phyloP scores from a whole-genome alignment of 2,329 filamentous ascomycete species.

The Alternaria solani region DNA sequence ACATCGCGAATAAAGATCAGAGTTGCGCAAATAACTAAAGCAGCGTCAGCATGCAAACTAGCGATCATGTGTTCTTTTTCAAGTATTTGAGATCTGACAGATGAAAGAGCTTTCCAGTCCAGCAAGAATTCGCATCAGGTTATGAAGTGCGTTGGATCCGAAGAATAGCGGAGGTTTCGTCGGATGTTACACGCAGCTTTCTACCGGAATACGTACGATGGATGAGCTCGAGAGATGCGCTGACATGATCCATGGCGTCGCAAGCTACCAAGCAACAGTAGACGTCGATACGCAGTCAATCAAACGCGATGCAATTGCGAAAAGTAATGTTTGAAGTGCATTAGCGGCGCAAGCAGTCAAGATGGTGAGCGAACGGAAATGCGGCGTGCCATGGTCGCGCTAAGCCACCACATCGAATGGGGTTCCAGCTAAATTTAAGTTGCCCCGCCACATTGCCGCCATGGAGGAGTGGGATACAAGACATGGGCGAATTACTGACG shows the following conservation, averaged over 20 bases:
- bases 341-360: conserved; percentile 4
- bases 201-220: conserved; percentile 10
- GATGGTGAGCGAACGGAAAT: not conserved
- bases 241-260: conserved; percentile 15
- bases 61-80: not conserved
- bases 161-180: not conserved
- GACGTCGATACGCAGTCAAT: not conserved
- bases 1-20: conserved; percentile 28
- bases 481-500: not conserved
- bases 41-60: conserved; percentile 3
- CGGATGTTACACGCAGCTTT: not conserved
- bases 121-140: not conserved
- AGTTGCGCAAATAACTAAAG: conserved; percentile 21
- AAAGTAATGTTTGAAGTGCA: not conserved
- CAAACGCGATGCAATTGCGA: not conserved
- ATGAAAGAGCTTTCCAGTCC: not conserved
- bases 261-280: not conserved
- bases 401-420: not conserved
- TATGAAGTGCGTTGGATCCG: not conserved
- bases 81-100: not conserved
- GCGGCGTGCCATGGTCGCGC: conserved; percentile 2
- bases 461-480: not conserved
- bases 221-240: conserved; percentile 18
- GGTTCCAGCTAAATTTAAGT: conserved; percentile 9
- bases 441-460: conserved; percentile 2